These are phyloP conservation scores for Fraxinus angustifolia DNA, from an alignment of 305 asterid genomes.

Conservation along the genomic window DNA sequence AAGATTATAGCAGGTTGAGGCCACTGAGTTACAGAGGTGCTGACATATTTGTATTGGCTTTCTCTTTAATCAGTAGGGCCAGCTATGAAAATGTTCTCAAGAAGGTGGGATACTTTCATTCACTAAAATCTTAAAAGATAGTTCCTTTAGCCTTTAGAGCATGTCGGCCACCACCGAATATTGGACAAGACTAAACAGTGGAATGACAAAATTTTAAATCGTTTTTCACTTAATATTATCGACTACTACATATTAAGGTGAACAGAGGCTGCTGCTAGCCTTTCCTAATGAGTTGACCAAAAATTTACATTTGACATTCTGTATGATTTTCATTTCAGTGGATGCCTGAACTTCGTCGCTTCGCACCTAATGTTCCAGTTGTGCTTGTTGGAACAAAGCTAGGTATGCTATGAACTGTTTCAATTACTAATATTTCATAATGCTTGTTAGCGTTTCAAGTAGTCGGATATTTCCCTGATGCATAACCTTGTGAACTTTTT, in stretches of 20 bases:
- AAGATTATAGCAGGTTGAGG: slow-evolving; percentile 93
- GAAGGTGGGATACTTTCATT: slow-evolving; percentile 46
- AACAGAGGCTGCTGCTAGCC: not conserved
- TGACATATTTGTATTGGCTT: slow-evolving; percentile 79
- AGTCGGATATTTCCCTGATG: not conserved
- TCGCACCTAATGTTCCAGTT: slow-evolving; percentile 65
- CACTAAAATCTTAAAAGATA: not conserved
- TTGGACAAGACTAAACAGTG: not conserved
- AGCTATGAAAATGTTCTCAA: slow-evolving; percentile 94
- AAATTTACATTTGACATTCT: not conserved
- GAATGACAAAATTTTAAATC: not conserved
- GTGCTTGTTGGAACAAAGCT: slow-evolving; percentile 89
- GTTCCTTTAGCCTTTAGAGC: not conserved
- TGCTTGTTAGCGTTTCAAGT: not conserved
- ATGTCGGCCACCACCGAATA: not conserved
- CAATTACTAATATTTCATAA: not conserved
- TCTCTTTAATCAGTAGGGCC: slow-evolving; percentile 86
- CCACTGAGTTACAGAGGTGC: slow-evolving; percentile 96
- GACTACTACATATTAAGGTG: not conserved
- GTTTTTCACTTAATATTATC: not conserved
- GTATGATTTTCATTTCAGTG: slow-evolving; percentile 51
- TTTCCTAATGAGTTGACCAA: not conserved
- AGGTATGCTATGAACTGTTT: slow-evolving; percentile 43
- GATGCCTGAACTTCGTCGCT: slow-evolving; percentile 89
- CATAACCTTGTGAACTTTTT: not conserved